phyloP scores from a whole-genome alignment of 1,284 basidiomycete genomes.

The Chondrostereum purpureum region DNA sequence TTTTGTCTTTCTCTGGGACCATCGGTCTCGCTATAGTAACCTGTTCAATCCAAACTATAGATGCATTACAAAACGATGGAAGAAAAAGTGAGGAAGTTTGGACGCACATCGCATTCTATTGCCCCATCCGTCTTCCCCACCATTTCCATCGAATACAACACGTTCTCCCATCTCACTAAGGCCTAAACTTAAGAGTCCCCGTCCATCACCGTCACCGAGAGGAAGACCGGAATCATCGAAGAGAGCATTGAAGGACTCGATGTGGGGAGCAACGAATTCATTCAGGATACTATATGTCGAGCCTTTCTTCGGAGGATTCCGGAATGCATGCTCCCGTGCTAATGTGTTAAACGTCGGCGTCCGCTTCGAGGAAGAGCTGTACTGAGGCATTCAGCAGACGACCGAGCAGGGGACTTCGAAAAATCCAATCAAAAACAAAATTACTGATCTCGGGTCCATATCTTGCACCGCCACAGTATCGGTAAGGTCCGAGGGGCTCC shows the following conservation, averaged over 20 bases:
- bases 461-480: background rate
- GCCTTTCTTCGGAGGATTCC: constrained; percentile 65
- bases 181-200: constrained; percentile 76
- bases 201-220: constrained; percentile 67
- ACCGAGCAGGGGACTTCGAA: constrained; percentile 26
- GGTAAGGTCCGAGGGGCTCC: background rate
- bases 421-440: constrained; percentile 2
- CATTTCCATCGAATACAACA: constrained; percentile 86
- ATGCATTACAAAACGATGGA: constrained; percentile 1
- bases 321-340: constrained; percentile 76
- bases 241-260: constrained; percentile 95
- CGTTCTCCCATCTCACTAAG: constrained; percentile 84
- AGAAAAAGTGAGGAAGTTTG: constrained; percentile 10
- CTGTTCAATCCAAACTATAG: constrained; percentile 85
- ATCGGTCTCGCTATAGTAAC: constrained; percentile 83
- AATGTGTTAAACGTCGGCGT: constrained; percentile 79
- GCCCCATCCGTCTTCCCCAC: constrained; percentile 58
- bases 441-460: background rate
- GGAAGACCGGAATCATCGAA: constrained; percentile 81
- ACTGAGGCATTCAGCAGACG: constrained; percentile 26
- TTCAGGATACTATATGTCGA: constrained; percentile 81
- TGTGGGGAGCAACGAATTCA: constrained; percentile 90
- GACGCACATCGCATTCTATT: constrained; percentile 79
- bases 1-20: constrained; percentile 80
- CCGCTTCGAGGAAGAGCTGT: too few species aligned